Conservation (phyloP, 495 filamentous ascomycete species). For the Xylaria palmicola region DNA sequence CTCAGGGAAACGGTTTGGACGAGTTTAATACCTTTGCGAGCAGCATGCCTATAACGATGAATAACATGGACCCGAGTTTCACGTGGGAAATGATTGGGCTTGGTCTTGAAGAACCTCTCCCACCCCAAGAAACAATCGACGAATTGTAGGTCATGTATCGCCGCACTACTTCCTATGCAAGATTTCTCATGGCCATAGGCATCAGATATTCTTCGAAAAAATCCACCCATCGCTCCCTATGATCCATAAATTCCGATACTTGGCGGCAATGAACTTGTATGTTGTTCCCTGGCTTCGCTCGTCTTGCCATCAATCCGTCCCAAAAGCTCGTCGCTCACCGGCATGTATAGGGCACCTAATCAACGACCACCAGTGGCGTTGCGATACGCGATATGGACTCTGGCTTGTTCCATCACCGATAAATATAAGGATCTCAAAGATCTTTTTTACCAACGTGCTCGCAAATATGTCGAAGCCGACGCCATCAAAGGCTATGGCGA, state of each 20-base stretch:
- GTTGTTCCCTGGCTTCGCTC: conserved; percentile 12
- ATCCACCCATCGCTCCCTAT: conserved; percentile 82
- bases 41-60: conserved; percentile 45
- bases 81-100: conserved; percentile 93
- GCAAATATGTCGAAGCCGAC: conserved; percentile 86
- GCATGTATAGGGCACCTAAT: conserved; percentile 58
- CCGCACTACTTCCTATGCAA: background rate
- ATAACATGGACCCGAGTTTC: conserved; percentile 51
- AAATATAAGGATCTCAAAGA: conserved; percentile 75
- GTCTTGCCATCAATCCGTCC: background rate
- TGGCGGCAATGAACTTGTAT: conserved; percentile 77
- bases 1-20: conserved; percentile 41
- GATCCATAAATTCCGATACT: conserved; percentile 83
- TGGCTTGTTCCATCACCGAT: conserved; percentile 78
- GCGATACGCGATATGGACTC: conserved; percentile 91
- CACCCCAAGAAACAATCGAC: conserved; percentile 82
- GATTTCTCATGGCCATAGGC: conserved; percentile 47
- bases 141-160: conserved; percentile 65
- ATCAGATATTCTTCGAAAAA: conserved; percentile 87
- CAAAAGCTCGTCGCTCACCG: conserved; percentile 22
- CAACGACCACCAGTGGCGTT: conserved; percentile 85
- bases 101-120: conserved; percentile 88
- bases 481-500: conserved; percentile 95
- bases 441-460: conserved; percentile 81
- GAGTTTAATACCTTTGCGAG: conserved; percentile 52